These are phyloP conservation scores for Pisolithus albus DNA, from an alignment of 768 basidiomycete species.

Conservation along the genomic window DNA sequence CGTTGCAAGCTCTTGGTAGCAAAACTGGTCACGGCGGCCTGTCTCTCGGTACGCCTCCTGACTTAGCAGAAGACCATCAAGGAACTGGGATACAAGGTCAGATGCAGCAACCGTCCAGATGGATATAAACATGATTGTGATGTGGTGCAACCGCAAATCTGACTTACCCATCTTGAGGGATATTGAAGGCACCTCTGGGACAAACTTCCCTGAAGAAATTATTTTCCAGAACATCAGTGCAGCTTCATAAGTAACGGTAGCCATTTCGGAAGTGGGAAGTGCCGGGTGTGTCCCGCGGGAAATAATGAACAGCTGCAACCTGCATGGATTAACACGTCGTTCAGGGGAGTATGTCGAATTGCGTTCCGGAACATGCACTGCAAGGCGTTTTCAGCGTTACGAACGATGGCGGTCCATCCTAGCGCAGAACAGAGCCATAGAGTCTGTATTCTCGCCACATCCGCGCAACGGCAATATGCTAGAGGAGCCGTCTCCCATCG, in stretches of 20 bases:
- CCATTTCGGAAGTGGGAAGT: slow-evolving; percentile 10
- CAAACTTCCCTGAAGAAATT: slow-evolving; percentile 92
- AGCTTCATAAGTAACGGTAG: slow-evolving; percentile 50
- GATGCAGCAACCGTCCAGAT: slow-evolving; percentile 4
- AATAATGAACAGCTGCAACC: no score
- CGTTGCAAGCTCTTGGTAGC: slow-evolving; percentile 87
- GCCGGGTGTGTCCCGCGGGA: no score
- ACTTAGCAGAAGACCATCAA: slow-evolving; percentile 81
- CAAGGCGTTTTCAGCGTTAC: slow-evolving; percentile 59
- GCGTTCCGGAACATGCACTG: slow-evolving; percentile 71
- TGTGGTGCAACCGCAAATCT: slow-evolving; percentile 90
- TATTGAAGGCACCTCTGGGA: slow-evolving; percentile 90
- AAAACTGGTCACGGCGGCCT: slow-evolving; percentile 74
- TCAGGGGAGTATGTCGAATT: slow-evolving; percentile 44
- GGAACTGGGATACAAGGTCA: slow-evolving; percentile 51
- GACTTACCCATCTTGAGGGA: slow-evolving; percentile 82
- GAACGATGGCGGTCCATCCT: slow-evolving; percentile 49
- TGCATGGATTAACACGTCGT: no score
- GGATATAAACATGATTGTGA: no score
- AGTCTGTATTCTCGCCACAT: slow-evolving; percentile 44
- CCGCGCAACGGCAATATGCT: slow-evolving; percentile 45
- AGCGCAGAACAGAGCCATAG: slow-evolving; percentile 35
- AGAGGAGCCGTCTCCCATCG: slow-evolving; percentile 66
- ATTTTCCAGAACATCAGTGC: slow-evolving; percentile 80
- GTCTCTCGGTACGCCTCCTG: slow-evolving; percentile 85